These are phyloP conservation scores for Russula brevipes DNA, from an alignment of 768 basidiomycete genomes.

Conservation along the genomic window DNA sequence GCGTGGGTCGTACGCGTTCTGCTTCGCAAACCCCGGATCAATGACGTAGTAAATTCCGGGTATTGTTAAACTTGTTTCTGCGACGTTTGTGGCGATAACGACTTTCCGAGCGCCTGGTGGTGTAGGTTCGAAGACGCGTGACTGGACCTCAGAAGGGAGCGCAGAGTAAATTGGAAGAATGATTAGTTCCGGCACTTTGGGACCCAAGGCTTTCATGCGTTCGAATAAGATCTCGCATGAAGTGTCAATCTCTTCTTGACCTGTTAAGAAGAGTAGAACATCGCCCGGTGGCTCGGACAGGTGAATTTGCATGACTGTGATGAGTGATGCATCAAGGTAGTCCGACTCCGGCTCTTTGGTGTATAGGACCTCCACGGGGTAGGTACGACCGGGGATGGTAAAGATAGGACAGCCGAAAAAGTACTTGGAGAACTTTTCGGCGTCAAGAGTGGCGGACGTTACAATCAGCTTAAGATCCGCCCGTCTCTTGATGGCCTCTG, in stretches of 20 bases:
- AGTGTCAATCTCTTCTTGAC: conserved; percentile 98
- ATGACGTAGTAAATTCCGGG: conserved; percentile 99
- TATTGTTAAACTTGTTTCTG: conserved; percentile 97
- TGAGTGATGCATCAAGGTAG: conserved; percentile 96
- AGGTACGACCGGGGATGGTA: conserved; percentile 99
- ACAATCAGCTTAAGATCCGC: conserved; percentile 97
- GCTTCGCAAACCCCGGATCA: conserved; percentile 97
- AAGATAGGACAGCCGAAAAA: conserved; percentile 99
- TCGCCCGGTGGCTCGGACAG: conserved; percentile 97
- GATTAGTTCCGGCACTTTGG: conserved; percentile 96
- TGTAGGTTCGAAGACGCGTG: conserved; percentile 94
- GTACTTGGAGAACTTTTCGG: conserved; percentile 99
- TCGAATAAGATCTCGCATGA: conserved; percentile 95
- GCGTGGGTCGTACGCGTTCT: conserved; percentile 96
- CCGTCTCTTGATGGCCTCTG: conserved; percentile 91
- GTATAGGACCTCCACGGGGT: conserved; percentile 96
- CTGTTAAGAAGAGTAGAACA: conserved; percentile 93
- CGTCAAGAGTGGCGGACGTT: conserved; percentile 97
- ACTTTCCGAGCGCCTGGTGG: conserved; percentile 98
- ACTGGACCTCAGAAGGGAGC: conserved; percentile 96
- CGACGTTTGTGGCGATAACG: conserved; percentile 99
- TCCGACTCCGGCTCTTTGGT: conserved; percentile 98
- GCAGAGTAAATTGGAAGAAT: conserved; percentile 98
- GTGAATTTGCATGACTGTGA: conserved; percentile 99
- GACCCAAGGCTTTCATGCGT: conserved; percentile 96